A percentile compares a stretch with the other conserved stretches of the same genome.
Evolutionary conservation across 2,329 filamentous ascomycete species (phyloP).

Genomic region (Colletotrichum cordylinicola): DNA sequence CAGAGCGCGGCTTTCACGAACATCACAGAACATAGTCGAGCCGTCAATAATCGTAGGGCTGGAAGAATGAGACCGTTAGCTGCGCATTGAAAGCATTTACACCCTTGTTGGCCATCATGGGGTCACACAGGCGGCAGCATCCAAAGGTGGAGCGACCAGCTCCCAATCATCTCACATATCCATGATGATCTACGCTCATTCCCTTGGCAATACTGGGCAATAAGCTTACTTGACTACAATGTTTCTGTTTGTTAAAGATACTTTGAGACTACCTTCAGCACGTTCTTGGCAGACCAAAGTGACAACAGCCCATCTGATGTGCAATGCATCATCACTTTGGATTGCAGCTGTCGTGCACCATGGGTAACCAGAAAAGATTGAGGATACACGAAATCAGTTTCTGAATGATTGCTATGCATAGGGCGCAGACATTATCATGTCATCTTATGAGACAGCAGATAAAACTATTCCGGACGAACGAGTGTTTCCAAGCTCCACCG

Average conservation of each 20-base stretch:
- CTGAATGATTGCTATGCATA: neutral
- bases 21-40: neutral
- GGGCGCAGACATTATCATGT: neutral
- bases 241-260: neutral
- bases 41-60: neutral
- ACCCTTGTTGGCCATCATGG: neutral
- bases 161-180: neutral
- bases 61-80: neutral
- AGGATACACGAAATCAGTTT: neutral
- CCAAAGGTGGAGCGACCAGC: neutral
- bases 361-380: neutral
- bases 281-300: neutral
- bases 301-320: neutral
- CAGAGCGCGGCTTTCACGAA: neutral
- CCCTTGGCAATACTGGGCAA: neutral
- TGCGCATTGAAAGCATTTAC: neutral
- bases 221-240: neutral
- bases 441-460: neutral
- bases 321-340: neutral
- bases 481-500: neutral
- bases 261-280: neutral
- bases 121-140: neutral
- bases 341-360: neutral
- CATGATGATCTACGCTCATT: neutral
- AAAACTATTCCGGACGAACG: constrained; percentile 2